Percentiles rank a stretch among this genome's conserved stretches.
Conservation (phyloP, 2,329 filamentous ascomycete species). For the Trichophyton schoenleinii region DNA sequence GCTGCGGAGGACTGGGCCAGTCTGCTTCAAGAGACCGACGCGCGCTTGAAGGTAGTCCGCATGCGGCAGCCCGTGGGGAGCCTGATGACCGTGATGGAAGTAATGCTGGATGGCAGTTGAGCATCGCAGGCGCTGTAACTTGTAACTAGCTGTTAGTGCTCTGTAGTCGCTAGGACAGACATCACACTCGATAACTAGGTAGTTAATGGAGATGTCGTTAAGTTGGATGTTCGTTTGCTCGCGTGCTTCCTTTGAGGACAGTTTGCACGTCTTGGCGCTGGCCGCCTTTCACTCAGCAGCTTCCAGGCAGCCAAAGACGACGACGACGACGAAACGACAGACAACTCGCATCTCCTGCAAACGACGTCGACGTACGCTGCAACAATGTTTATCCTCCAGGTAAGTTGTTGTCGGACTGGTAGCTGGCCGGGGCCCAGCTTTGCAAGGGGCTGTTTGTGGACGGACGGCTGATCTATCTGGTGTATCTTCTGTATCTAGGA, state of each 20-base stretch:
- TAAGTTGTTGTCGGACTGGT: slow-evolving; percentile 11
- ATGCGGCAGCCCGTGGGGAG: too few relatives aligned
- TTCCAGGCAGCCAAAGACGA: background rate
- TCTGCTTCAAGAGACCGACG: too few relatives aligned
- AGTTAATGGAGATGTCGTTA: too few relatives aligned
- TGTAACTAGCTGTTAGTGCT: too few relatives aligned
- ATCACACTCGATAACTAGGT: too few relatives aligned
- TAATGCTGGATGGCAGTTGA: too few relatives aligned
- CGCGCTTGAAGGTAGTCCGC: too few relatives aligned
- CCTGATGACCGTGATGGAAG: too few relatives aligned
- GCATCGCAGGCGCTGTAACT: too few relatives aligned
- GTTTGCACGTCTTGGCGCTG: background rate
- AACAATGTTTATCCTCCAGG: slow-evolving; percentile 28
- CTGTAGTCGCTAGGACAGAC: too few relatives aligned
- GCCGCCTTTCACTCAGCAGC: background rate
- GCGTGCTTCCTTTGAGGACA: background rate
- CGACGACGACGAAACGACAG: background rate
- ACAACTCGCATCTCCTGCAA: background rate
- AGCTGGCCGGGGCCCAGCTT: background rate
- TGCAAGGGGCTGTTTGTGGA: background rate
- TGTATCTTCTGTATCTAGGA: slow-evolving; percentile 28
- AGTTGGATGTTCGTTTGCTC: background rate
- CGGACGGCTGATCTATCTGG: background rate
- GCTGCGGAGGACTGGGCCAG: too few relatives aligned
- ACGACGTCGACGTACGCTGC: background rate